Evolutionary conservation across 2,329 filamentous ascomycete species (phyloP).

Genomic region (Pseudocercospora macadamiae): DNA sequence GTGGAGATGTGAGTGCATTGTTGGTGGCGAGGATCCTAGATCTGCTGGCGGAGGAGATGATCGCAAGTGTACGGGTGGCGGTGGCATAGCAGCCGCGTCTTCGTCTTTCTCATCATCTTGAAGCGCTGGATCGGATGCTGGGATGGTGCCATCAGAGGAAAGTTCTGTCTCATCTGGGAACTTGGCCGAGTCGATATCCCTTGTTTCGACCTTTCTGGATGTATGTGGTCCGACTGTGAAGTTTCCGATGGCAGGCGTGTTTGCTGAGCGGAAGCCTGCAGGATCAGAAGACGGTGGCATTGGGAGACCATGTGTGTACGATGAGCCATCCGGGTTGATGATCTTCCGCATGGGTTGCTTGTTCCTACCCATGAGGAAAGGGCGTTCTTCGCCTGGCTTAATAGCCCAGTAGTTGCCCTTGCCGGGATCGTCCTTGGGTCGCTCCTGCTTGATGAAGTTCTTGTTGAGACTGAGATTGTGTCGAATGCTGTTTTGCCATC

Average conservation of each 20-base stretch:
- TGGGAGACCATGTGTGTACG: constrained; percentile 36
- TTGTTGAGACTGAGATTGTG: constrained; percentile 98
- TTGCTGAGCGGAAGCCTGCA: constrained; percentile 39
- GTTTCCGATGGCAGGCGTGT: constrained; percentile 42
- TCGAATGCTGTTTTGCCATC: constrained; percentile 99
- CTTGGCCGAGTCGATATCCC: constrained; percentile 53
- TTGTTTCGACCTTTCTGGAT: constrained; percentile 39
- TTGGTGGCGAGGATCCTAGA: constrained; percentile 92
- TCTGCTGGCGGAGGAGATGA: constrained; percentile 71
- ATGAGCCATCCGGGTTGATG: constrained; percentile 57
- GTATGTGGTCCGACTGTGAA: constrained; percentile 40
- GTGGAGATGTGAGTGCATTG: constrained; percentile 66
- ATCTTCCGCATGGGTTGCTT: constrained; percentile 57
- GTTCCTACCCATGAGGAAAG: constrained; percentile 91
- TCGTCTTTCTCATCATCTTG: constrained; percentile 51
- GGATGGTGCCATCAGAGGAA: constrained; percentile 56
- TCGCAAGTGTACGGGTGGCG: constrained; percentile 52
- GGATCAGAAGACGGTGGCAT: constrained; percentile 32
- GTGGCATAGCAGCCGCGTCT: constrained; percentile 43
- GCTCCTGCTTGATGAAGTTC: constrained; percentile 91
- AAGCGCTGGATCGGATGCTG: constrained; percentile 53
- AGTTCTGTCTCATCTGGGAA: constrained; percentile 55
- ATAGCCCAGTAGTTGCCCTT: constrained; percentile 99
- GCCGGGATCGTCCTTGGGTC: constrained; percentile 94
- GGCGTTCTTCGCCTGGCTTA: constrained; percentile 81